These are phyloP conservation scores for Calonectria hawksworthii DNA, from an alignment of 2,329 filamentous ascomycete species.

Conservation along the genomic window DNA sequence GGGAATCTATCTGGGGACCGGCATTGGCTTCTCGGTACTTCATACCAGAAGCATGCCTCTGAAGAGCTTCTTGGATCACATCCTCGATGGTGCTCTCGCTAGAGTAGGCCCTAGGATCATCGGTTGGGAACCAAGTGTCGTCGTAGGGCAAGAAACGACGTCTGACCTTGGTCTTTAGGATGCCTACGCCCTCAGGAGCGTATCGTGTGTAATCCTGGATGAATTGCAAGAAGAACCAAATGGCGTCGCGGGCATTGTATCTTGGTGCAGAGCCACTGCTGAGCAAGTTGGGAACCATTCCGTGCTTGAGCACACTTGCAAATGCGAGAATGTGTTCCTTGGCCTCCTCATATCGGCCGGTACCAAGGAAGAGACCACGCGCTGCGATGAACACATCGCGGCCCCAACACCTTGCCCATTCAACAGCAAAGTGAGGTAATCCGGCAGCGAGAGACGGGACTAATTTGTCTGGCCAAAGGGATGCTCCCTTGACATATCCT, in stretches of 20 bases:
- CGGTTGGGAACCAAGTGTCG: constrained; percentile 90
- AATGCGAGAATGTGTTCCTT: constrained; percentile 96
- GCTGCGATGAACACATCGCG: constrained; percentile 97
- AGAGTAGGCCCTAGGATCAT: constrained; percentile 89
- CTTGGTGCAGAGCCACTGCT: constrained; percentile 87
- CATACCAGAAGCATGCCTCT: constrained; percentile 91
- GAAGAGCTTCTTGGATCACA: constrained; percentile 92
- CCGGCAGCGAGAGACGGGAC: constrained; percentile 93
- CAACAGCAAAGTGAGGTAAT: constrained; percentile 91
- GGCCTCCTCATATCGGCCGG: constrained; percentile 88
- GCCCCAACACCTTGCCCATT: constrained; percentile 98
- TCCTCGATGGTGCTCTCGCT: constrained; percentile 86
- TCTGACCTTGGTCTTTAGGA: constrained; percentile 83
- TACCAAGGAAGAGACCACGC: constrained; percentile 91
- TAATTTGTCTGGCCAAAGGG: constrained; percentile 86
- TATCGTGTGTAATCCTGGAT: constrained; percentile 93
- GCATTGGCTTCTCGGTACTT: constrained; percentile 96
- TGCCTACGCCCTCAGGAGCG: constrained; percentile 79
- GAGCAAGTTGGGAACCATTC: constrained; percentile 96
- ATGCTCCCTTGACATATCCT: constrained; percentile 90
- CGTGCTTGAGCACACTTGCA: constrained; percentile 95
- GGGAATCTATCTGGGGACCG: constrained; percentile 86
- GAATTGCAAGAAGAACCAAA: constrained; percentile 98
- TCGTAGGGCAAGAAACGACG: constrained; percentile 95
- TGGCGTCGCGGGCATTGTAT: constrained; percentile 95